phyloP scores from a whole-genome alignment of 179 eudicot species.

The Gypsophila paniculata region DNA sequence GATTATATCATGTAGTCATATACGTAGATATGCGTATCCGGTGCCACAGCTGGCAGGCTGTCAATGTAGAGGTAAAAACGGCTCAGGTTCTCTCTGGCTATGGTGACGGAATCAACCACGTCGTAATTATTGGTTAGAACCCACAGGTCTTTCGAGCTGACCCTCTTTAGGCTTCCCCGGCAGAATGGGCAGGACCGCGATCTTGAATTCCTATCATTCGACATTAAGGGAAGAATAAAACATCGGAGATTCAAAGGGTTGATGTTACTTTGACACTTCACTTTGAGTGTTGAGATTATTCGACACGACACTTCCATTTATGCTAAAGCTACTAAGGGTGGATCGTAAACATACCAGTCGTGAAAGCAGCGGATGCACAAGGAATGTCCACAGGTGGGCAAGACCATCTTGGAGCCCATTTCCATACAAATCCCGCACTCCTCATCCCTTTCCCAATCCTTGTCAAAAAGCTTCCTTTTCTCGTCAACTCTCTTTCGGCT shows the following conservation, averaged over 20 bases:
- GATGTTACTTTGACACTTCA: not conserved
- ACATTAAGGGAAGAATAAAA: not conserved
- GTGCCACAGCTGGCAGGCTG: slow-evolving; percentile 46
- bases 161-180: slow-evolving; percentile 70
- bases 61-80: slow-evolving; percentile 66
- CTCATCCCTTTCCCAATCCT: slow-evolving; percentile 51
- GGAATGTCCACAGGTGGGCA: slow-evolving; percentile 80
- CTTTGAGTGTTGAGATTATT: not conserved
- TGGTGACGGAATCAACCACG: slow-evolving; percentile 47
- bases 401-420: slow-evolving; percentile 52
- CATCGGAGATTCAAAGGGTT: no score
- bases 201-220: slow-evolving; percentile 50
- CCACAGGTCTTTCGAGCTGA: slow-evolving; percentile 71
- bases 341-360: slow-evolving; percentile 55
- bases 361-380: slow-evolving; percentile 73
- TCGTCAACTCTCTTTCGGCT: slow-evolving; percentile 34
- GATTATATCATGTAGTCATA: slow-evolving; percentile 63
- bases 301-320: not conserved
- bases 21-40: slow-evolving; percentile 47
- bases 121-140: slow-evolving; percentile 54
- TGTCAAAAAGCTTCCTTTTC: slow-evolving; percentile 24
- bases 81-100: slow-evolving; percentile 58
- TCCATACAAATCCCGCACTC: slow-evolving; percentile 94
- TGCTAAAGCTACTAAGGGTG: not conserved
- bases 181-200: slow-evolving; percentile 90